A percentile compares a stretch with the other conserved stretches of the same genome.
Evolutionary conservation across 2,329 filamentous ascomycete species (phyloP).

Genomic region (Ophiosphaerella herpotricha): DNA sequence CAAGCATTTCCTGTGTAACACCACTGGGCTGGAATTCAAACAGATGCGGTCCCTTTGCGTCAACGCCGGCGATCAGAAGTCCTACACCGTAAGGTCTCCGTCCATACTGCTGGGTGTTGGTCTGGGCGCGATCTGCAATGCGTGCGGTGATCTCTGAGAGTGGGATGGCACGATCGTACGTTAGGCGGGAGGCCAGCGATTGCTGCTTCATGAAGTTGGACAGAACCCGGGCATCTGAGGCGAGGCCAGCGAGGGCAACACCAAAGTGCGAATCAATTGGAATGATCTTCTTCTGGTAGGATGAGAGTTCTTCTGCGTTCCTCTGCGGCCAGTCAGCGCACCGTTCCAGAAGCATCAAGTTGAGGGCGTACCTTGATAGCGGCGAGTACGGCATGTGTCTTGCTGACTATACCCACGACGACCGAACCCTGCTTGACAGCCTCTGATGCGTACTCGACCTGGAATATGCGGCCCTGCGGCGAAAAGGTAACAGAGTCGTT

Average conservation of each 20-base stretch:
- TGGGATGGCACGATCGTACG: slow-evolving; percentile 91
- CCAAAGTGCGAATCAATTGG: slow-evolving; percentile 94
- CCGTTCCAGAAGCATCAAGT: not conserved
- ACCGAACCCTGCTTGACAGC: slow-evolving; percentile 99
- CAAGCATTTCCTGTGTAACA: slow-evolving; percentile 95
- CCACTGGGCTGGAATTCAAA: slow-evolving; percentile 98
- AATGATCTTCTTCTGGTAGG: slow-evolving; percentile 99
- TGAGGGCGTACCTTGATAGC: slow-evolving; percentile 83
- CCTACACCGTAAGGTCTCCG: slow-evolving; percentile 96
- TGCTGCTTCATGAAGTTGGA: slow-evolving; percentile 99
- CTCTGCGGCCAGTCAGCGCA: slow-evolving; percentile 61
- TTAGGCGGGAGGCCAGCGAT: slow-evolving; percentile 91
- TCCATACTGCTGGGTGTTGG: slow-evolving; percentile 97
- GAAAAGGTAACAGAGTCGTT: slow-evolving; percentile 99
- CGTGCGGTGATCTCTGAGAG: slow-evolving; percentile 85
- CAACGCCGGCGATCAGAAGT: slow-evolving; percentile 87
- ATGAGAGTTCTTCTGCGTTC: slow-evolving; percentile 98
- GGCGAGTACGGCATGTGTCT: slow-evolving; percentile 94
- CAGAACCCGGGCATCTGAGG: slow-evolving; percentile 95
- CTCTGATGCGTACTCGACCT: slow-evolving; percentile 98
- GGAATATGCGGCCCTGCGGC: slow-evolving; percentile 98
- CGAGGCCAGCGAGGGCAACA: slow-evolving; percentile 93
- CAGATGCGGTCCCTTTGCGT: slow-evolving; percentile 90
- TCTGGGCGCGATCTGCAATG: slow-evolving; percentile 95
- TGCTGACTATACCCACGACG: slow-evolving; percentile 95